Base-by-base conservation (phyloP, 2,329 filamentous ascomycete genomes). In the Madurella fahalii region DNA sequence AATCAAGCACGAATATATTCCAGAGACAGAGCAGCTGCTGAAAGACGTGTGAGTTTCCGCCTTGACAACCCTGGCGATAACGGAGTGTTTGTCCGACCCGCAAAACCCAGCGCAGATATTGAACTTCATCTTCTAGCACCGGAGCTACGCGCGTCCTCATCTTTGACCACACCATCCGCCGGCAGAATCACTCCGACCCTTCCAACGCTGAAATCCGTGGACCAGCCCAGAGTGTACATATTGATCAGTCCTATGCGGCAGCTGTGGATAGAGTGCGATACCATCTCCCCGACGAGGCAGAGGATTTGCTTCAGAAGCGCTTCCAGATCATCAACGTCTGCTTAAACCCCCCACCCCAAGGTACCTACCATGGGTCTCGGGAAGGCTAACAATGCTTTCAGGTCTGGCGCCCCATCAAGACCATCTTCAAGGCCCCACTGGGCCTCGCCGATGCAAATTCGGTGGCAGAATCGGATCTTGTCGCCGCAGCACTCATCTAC, bases 1-100 rank as follows among this genome's bases (percentile, higher is more conserved):
- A 42, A 85, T 93, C 64, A 76, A 81, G 63, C 62, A 70, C 1
- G 72, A 77, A 31, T 93, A 92, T 71, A 92, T 92, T 68, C 80
- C 83, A 0, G 87, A 92, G 67, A 81, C 88, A 18, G 83, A 86
- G 68, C 70, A 81, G 49, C 70, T 92, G 25, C 65, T 92, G 0
- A 85, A 84, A 50, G 76, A 81, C 2, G 75, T 69, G 63, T 63
- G 51, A 52, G 61, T 56, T 11, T 12, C 7, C 12, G 30, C 25
- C 16, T 15, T 16, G 49, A 34, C 40, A 30, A n/a, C n/a, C n/a
- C n/a, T n/a, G n/a, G n/a, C n/a, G n/a, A n/a, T n/a, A n/a, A n/a
- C n/a, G n/a, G n/a, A n/a, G n/a, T n/a, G n/a, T n/a, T n/a, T n/a
- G n/a, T n/a, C n/a, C n/a, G n/a, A n/a, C n/a, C n/a, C n/a, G n/a